Percentiles rank a stretch among this genome's conserved stretches.
phyloP scores from a whole-genome alignment of 2,329 filamentous ascomycete genomes.

The Fusarium piperis region DNA sequence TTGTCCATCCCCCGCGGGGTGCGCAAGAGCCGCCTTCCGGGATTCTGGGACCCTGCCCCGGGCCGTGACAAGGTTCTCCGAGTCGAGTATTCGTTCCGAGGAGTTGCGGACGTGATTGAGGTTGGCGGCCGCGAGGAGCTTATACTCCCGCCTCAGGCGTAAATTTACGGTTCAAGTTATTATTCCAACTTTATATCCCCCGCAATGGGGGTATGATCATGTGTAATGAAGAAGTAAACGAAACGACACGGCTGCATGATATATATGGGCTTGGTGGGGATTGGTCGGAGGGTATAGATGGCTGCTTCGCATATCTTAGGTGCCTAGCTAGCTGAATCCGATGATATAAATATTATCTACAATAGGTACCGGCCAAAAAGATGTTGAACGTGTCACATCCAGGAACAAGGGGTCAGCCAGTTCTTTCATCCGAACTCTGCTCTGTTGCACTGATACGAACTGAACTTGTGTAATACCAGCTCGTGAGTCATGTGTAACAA shows the following conservation, averaged over 20 bases:
- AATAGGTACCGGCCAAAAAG: background rate
- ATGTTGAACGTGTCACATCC: background rate
- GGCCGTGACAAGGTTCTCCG: constrained; percentile 55
- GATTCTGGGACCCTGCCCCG: constrained; percentile 63
- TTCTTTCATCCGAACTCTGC: background rate
- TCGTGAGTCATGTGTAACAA: background rate
- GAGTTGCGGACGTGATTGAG: constrained; percentile 33
- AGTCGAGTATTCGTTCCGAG: constrained; percentile 57
- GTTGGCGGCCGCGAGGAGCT: constrained; percentile 38
- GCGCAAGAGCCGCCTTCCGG: constrained; percentile 56
- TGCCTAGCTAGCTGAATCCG: background rate
- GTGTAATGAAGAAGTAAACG: constrained; percentile 8
- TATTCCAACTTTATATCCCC: background rate
- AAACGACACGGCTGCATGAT: background rate
- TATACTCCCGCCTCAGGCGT: constrained; percentile 32
- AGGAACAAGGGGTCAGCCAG: background rate
- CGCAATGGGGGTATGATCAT: background rate
- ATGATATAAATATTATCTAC: background rate
- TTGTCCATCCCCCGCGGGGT: constrained; percentile 53
- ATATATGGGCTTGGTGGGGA: background rate
- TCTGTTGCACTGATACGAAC: background rate
- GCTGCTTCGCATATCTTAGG: background rate
- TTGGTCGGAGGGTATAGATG: background rate
- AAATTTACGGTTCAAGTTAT: background rate
- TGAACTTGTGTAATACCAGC: background rate